Conservation (phyloP, 768 basidiomycete species). For the Saitozyma sp. region DNA sequence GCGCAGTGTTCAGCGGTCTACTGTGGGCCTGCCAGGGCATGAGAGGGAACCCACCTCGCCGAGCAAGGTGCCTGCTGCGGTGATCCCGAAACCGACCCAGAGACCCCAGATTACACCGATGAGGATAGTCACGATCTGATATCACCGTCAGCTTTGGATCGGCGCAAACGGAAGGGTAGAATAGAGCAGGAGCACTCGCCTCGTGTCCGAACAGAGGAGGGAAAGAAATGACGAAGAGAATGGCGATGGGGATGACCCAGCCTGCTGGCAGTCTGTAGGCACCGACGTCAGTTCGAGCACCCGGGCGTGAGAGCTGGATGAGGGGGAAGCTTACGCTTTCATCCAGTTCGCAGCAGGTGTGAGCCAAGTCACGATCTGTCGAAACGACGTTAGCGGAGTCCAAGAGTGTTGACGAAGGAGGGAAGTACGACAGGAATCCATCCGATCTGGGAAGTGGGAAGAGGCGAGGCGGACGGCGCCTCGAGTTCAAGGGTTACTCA, state of each 20-base stretch:
- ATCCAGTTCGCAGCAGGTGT: constrained; percentile 68
- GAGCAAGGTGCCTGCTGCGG: constrained; percentile 44
- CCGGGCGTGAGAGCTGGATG: background rate
- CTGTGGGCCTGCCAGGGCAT: background rate
- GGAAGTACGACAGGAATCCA: too few species aligned
- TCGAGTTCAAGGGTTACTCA: constrained; percentile 12
- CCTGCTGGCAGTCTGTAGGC: constrained; percentile 51
- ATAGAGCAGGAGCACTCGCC: constrained; percentile 20
- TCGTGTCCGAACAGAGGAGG: constrained; percentile 94
- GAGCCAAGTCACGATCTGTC: constrained; percentile 69
- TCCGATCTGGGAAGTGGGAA: too few species aligned
- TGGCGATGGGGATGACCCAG: constrained; percentile 65
- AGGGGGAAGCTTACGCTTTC: constrained; percentile 52
- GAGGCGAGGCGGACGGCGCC: too few species aligned
- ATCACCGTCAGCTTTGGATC: constrained; percentile 1
- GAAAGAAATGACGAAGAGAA: constrained; percentile 81
- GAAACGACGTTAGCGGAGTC: constrained; percentile 55
- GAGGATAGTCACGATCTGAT: constrained; percentile 48
- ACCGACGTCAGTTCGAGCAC: background rate
- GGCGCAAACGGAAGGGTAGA: background rate
- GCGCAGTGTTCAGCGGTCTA: background rate
- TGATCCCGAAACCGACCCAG: constrained; percentile 52
- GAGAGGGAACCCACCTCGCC: constrained; percentile 25
- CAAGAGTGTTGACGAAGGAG: background rate
- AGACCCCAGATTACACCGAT: constrained; percentile 53